Conservation (phyloP, 768 basidiomycete species). For the Boletus bicolor region DNA sequence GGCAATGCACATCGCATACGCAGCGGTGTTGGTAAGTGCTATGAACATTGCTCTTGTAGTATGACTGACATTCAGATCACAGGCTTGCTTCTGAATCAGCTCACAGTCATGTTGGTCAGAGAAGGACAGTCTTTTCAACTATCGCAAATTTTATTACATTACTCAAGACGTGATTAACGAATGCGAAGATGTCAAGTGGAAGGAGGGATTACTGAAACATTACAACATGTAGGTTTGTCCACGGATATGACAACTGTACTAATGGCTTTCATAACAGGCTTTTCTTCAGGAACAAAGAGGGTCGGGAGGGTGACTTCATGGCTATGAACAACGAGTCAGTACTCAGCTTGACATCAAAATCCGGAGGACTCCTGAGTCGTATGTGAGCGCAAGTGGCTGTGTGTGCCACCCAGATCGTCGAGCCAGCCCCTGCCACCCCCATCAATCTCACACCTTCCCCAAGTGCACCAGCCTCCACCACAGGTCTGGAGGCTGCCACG, state of each 20-base stretch:
- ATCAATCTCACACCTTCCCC: no score
- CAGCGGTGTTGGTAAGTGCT: not conserved
- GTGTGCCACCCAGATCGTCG: not conserved
- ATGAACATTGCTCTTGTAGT: not conserved
- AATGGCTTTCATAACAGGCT: not conserved
- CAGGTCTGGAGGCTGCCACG: no score
- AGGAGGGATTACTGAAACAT: not conserved
- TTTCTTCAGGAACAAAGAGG: not conserved
- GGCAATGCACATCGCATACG: conserved; percentile 3
- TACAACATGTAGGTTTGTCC: not conserved
- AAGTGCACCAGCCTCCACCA: no score
- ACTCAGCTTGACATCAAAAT: not conserved
- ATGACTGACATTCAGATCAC: not conserved
- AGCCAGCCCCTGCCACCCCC: no score
- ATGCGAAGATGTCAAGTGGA: not conserved
- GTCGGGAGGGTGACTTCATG: not conserved
- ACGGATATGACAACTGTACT: not conserved
- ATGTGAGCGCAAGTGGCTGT: not conserved
- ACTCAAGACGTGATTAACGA: not conserved
- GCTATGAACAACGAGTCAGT: not conserved
- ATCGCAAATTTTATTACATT: conserved; percentile 2
- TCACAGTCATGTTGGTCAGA: conserved; percentile 3
- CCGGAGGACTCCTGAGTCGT: not conserved
- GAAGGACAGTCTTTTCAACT: conserved; percentile 4
- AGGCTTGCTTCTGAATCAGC: conserved; percentile 11